Evolutionary conservation across 2,329 filamentous ascomycete genomes (phyloP), one percentile per base, ranked within the genome.

Genomic region (Bipolaris victoriae): DNA sequence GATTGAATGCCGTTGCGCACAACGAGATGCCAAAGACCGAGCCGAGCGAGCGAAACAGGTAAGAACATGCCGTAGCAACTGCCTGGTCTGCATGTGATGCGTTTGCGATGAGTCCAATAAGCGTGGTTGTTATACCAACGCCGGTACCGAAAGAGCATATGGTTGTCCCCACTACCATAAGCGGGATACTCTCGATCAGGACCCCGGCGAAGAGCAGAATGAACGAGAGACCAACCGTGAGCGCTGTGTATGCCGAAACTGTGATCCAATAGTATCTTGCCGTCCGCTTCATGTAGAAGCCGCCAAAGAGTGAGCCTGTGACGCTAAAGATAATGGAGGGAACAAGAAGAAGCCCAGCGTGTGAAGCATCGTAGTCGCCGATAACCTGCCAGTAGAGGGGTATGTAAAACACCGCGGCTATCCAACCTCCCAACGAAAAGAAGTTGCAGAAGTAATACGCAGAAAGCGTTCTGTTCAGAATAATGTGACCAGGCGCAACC

Each of bases 381-480:
- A 89, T 87, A 5, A 88, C 90, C 75, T 94, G 91, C 76, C 90
- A 91, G 76, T 89, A 91, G 2, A 94, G 79, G 1, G 90, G 89
- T n/a, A 91, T 78, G 76, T 90, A 91, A 79, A 91, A 94, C 3
- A 90, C 63, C 1, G 83, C 77, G 0, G 84, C 83, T 45, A 87
- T 74, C 79, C 81, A 84, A 13, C 84, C 87, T 1, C 81, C 85
- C 51, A 89, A 84, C 49, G 84, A 82, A 73, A 91, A 92, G 77
- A 92, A 90, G 73, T 92, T 92, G 72, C 85, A 86, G 1, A 87
- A 75, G 66, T 89, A 92, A 71, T 84, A 86, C 2, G 89, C 85
- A 48, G 91, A 82, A 26, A 93, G 80, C 6, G 83, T 83, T 6
- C 82, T 81, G 68, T 89, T 83, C 67, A 91, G 86, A 62, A 93